A percentile compares a stretch with the other conserved stretches of the same genome.
phyloP scores from a whole-genome alignment of 2,329 filamentous ascomycete genomes.

The Cladosporium austrohemisphaericum region DNA sequence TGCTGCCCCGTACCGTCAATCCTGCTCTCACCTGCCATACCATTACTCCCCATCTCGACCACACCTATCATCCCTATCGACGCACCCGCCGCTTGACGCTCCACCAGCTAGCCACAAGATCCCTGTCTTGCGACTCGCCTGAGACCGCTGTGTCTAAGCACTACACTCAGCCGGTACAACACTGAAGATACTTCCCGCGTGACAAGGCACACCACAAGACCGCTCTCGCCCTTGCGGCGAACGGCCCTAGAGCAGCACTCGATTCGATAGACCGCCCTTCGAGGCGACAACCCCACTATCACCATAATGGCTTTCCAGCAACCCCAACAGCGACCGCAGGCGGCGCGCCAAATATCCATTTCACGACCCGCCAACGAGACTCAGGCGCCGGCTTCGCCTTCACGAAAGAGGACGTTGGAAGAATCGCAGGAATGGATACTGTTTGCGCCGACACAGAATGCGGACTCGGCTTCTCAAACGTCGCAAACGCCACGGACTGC shows the following conservation, averaged over 20 bases:
- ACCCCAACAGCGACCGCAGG: slow-evolving; percentile 30
- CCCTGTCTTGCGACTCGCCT: neutral
- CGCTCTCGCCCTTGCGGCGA: slow-evolving; percentile 9
- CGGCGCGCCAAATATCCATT: slow-evolving; percentile 24
- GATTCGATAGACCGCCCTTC: neutral
- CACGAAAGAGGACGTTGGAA: slow-evolving; percentile 50
- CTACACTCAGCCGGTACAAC: neutral
- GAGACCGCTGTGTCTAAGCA: neutral
- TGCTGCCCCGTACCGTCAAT: neutral
- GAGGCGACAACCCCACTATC: neutral
- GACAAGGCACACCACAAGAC: slow-evolving; percentile 8
- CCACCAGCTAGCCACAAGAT: neutral
- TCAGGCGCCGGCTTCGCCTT: slow-evolving; percentile 30
- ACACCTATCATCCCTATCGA: neutral
- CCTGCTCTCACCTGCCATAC: neutral
- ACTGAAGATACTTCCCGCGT: neutral
- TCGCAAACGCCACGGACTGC: slow-evolving; percentile 63
- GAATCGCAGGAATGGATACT: slow-evolving; percentile 94
- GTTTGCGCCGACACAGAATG: slow-evolving; percentile 60
- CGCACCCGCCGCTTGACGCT: neutral
- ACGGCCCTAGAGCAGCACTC: neutral
- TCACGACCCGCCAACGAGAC: slow-evolving; percentile 12
- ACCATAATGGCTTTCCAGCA: slow-evolving; percentile 32
- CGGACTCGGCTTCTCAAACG: slow-evolving; percentile 63
- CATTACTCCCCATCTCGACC: neutral